phyloP scores from a whole-genome alignment of 371 early-diverging fungal species.

The Circinella minor region DNA sequence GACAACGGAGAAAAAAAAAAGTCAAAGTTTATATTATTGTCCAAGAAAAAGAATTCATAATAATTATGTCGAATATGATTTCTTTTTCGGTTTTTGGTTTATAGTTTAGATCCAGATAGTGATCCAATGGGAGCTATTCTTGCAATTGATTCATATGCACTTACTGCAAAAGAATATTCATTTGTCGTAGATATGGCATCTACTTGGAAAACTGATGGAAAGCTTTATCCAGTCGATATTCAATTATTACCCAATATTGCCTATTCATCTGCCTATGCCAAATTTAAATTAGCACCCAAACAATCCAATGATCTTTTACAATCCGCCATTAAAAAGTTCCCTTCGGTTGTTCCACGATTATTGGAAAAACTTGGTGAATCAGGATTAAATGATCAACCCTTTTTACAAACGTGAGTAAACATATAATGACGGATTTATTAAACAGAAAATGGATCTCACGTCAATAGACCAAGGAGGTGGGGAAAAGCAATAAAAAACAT shows the following conservation, averaged over 20 bases:
- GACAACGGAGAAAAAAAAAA: too few relatives aligned
- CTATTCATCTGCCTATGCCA: conserved; percentile 78
- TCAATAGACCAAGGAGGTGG: too few relatives aligned
- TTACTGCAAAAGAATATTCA: conserved; percentile 75
- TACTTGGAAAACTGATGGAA: conserved; percentile 45
- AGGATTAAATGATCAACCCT: conserved; percentile 10
- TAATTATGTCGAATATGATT: too few relatives aligned
- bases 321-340: conserved; percentile 63
- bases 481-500: too few relatives aligned
- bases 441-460: too few relatives aligned
- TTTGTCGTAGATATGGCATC: conserved; percentile 64
- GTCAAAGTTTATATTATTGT: too few relatives aligned
- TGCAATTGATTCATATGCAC: conserved; percentile 83
- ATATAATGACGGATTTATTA: too few relatives aligned
- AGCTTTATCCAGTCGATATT: conserved; percentile 37
- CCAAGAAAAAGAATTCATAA: too few relatives aligned
- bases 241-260: conserved; percentile 75
- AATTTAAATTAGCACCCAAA: conserved; percentile 60
- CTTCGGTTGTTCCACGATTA: conserved; percentile 36
- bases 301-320: conserved; percentile 62
- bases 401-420: conserved; percentile 11
- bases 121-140: conserved; percentile 82
- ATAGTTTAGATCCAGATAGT: conserved; percentile 71
- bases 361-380: conserved; percentile 41
- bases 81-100: neutral